Evolutionary conservation across 306 rosid species (phyloP).

Genomic region (Boehmeria nivea): DNA sequence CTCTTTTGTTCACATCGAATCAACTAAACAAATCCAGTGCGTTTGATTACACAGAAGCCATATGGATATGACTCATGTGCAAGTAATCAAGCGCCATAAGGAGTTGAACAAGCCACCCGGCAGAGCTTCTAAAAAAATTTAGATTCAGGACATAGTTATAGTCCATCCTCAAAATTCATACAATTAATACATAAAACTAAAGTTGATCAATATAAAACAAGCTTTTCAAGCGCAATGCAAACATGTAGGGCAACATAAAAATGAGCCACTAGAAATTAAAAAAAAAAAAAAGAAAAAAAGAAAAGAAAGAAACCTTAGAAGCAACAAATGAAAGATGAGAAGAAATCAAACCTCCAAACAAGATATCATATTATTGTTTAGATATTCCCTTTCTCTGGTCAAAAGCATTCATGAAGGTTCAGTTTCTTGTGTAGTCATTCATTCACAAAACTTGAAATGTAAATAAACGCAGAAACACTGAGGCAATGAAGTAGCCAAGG

Average conservation of each 20-base stretch:
- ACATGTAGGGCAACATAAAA: too few relatives aligned
- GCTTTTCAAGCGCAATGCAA: too few relatives aligned
- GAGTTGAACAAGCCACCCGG: constrained; percentile 98
- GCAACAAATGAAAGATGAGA: too few relatives aligned
- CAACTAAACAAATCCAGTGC: neutral
- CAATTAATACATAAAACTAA: constrained; percentile 12
- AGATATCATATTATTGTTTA: constrained; percentile 59
- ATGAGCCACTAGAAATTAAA: constrained; percentile 76
- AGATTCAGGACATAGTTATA: constrained; percentile 8
- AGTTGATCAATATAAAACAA: constrained; percentile 1
- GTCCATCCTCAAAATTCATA: constrained; percentile 8
- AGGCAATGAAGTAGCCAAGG: too few relatives aligned
- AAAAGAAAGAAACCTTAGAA: too few relatives aligned
- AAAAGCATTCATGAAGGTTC: constrained; percentile 22
- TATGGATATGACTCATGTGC: constrained; percentile 88
- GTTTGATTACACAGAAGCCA: constrained; percentile 33
- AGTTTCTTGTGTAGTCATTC: constrained; percentile 10
- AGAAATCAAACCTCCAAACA: constrained; percentile 93
- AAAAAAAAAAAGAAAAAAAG: too few relatives aligned
- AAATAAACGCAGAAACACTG: constrained; percentile 10
- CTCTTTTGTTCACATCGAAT: too few relatives aligned
- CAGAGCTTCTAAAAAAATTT: constrained; percentile 66
- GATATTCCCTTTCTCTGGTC: constrained; percentile 31
- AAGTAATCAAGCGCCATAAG: constrained; percentile 96
- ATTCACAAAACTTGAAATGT: constrained; percentile 9